These are phyloP conservation scores for Eucalyptus sideroxylon DNA, from an alignment of 345 rosid species.

Conservation along the genomic window DNA sequence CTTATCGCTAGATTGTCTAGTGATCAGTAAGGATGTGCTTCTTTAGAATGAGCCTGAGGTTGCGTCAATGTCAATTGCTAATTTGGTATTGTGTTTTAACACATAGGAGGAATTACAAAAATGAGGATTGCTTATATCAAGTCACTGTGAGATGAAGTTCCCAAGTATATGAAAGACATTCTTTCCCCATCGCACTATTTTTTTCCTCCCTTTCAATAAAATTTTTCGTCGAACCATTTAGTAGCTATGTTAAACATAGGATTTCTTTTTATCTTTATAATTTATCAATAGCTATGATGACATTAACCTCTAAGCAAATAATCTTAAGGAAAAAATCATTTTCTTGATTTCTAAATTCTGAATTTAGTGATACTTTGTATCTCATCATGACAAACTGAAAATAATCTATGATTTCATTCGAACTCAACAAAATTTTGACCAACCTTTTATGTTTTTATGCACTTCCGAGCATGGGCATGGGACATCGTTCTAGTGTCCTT, in stretches of 20 bases:
- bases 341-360: not conserved
- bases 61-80: not conserved
- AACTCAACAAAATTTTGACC: not conserved
- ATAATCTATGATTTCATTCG: not conserved
- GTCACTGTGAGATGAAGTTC: fast-evolving
- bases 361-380: not conserved
- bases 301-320: not conserved
- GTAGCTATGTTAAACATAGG: not conserved
- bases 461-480: not conserved
- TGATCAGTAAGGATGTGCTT: not conserved
- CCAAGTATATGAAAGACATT: not conserved
- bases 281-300: not conserved
- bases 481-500: not conserved
- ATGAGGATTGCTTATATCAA: not conserved
- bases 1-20: not conserved
- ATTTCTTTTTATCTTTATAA: not conserved
- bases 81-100: not conserved
- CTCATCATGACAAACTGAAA: not conserved
- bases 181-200: not conserved
- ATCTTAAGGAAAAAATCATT: not conserved
- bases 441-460: not conserved
- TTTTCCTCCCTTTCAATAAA: not conserved
- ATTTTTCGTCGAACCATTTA: not conserved
- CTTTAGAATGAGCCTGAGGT: not conserved
- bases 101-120: not conserved